phyloP scores from a whole-genome alignment of 129 eudicot genomes.

The Ambrosia artemisiifolia region DNA sequence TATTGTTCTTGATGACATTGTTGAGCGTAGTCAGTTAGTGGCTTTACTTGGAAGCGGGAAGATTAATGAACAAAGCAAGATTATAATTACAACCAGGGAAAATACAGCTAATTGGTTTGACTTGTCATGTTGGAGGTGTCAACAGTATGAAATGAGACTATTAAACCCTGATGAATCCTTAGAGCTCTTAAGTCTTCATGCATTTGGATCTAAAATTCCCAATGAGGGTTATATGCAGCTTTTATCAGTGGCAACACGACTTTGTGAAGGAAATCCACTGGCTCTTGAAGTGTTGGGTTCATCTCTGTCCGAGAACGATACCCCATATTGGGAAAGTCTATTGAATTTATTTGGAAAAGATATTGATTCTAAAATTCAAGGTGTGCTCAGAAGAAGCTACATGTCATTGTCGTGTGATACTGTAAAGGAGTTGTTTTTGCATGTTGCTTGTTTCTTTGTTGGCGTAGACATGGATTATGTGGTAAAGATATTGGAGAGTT shows the following conservation, averaged over 20 bases:
- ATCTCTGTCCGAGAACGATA: not conserved
- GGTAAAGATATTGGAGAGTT: slow-evolving; percentile 18
- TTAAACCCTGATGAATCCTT: slow-evolving; percentile 5
- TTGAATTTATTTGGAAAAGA: slow-evolving; percentile 8
- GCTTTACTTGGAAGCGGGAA: slow-evolving; percentile 15
- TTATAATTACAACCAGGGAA: too few species aligned
- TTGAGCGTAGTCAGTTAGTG: not conserved
- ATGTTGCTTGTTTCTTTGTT: slow-evolving; percentile 43
- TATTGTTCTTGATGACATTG: slow-evolving; percentile 29
- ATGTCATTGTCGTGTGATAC: slow-evolving; percentile 7
- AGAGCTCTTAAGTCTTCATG: slow-evolving; percentile 32
- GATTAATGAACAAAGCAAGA: not conserved
- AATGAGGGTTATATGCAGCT: not conserved
- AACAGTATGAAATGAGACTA: not conserved
- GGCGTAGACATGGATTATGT: slow-evolving; percentile 21
- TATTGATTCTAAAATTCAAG: not conserved
- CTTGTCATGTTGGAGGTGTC: not conserved
- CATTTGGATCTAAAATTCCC: slow-evolving; percentile 17
- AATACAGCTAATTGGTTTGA: not conserved
- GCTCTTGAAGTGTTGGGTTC: slow-evolving; percentile 31
- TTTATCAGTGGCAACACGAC: not conserved
- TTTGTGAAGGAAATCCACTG: slow-evolving; percentile 30
- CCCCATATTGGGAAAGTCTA: slow-evolving; percentile 15
- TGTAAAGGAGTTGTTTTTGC: slow-evolving; percentile 29
- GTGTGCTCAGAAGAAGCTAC: slow-evolving; percentile 5